A percentile compares a stretch with the other conserved stretches of the same genome.
These are phyloP conservation scores for Diplocarpon mali DNA, from an alignment of 2,329 filamentous ascomycete genomes.

Conservation along the genomic window DNA sequence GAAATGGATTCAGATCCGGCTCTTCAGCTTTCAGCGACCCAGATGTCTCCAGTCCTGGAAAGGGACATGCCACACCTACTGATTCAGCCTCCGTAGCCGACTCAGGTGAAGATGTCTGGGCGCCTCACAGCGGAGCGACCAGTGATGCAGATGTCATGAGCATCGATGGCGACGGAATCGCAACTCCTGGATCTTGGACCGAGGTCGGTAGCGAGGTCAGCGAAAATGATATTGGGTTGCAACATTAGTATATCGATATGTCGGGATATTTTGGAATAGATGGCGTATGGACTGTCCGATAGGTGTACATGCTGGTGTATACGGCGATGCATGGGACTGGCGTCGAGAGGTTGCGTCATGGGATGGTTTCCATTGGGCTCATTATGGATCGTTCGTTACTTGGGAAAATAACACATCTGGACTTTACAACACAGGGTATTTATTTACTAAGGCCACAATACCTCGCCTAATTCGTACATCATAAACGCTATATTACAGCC, in stretches of 20 bases:
- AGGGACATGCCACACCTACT: conserved; percentile 45
- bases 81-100: conserved; percentile 45
- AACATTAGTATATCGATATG: conserved; percentile 12
- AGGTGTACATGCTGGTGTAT: neutral
- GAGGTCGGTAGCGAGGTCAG: conserved; percentile 54
- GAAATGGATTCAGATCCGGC: conserved; percentile 9
- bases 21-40: conserved; percentile 21
- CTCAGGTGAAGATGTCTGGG: conserved; percentile 34
- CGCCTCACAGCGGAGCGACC: conserved; percentile 28
- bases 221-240: conserved; percentile 24
- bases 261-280: neutral
- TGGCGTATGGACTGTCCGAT: no score
- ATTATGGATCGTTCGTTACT: no score
- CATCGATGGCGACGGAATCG: conserved; percentile 43
- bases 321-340: neutral
- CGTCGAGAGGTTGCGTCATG: neutral
- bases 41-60: conserved; percentile 28
- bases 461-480: no score
- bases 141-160: conserved; percentile 45
- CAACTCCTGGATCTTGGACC: conserved; percentile 52
- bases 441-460: no score
- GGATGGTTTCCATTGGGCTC: no score
- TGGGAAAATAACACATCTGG: no score
- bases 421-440: no score
- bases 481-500: no score